Evolutionary conservation across 1,139 yeast species (phyloP).

Genomic region (Kodamaea plutei): DNA sequence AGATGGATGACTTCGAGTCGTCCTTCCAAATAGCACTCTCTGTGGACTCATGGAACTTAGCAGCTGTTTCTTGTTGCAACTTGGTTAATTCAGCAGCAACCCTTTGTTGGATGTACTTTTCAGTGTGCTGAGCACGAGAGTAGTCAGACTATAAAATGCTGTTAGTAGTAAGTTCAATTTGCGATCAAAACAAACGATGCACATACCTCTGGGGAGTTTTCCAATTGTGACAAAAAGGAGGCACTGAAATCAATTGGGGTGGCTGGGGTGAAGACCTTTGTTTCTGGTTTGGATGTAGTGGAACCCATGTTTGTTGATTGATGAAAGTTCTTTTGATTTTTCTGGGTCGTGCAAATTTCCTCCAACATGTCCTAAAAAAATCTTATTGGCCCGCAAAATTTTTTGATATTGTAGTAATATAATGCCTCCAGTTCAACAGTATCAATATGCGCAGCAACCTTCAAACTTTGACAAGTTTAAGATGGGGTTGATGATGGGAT

Average conservation of each 20-base stretch:
- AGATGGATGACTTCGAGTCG: slow-evolving; percentile 18
- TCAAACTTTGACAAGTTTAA: slow-evolving; percentile 93
- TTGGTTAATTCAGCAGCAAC: slow-evolving; percentile 63
- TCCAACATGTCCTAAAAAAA: no score
- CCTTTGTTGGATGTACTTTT: slow-evolving; percentile 71
- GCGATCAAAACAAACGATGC: slow-evolving; percentile 1
- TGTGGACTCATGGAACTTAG: slow-evolving; percentile 51
- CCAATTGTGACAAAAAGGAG: slow-evolving; percentile 65
- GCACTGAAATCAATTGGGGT: slow-evolving; percentile 76
- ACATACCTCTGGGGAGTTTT: slow-evolving; percentile 60
- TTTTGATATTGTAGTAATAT: slow-evolving; percentile 1
- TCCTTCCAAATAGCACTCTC: slow-evolving; percentile 36
- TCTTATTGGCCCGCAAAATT: slow-evolving; percentile 8
- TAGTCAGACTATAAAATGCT: slow-evolving; percentile 53
- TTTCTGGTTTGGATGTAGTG: slow-evolving; percentile 55
- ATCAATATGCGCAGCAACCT: slow-evolving; percentile 69
- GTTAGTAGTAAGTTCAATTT: slow-evolving; percentile 20
- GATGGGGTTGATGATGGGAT: slow-evolving; percentile 97
- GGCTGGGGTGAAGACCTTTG: slow-evolving; percentile 63
- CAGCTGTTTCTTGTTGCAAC: slow-evolving; percentile 57
- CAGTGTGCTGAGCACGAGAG: slow-evolving; percentile 76
- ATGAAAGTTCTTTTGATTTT: slow-evolving; percentile 3
- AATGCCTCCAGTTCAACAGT: slow-evolving; percentile 87
- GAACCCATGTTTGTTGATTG: slow-evolving; percentile 43
- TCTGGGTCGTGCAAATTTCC: slow-evolving; percentile 7